Base-by-base conservation (phyloP, 768 basidiomycete genomes). In the Agaricus sinodeliciosus region DNA sequence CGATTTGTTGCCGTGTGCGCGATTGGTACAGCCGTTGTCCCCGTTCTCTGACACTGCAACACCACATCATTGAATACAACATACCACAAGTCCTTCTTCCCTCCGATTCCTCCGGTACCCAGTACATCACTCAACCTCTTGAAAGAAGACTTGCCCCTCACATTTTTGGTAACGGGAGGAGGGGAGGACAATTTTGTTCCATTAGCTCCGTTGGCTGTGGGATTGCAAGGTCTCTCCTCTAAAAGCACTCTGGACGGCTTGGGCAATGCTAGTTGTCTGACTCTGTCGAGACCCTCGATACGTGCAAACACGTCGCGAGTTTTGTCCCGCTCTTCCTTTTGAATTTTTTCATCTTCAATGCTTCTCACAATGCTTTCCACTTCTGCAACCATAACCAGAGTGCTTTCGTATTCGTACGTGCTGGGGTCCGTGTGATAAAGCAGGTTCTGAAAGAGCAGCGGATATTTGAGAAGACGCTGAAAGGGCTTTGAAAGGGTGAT, bases 311-410 rank as follows among this genome's bases (percentile, higher is more conserved):
- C 87, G 66, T 99, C 95, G 12, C 95, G 77, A 3, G 94, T 96
- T 73, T 87, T 89, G 69, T 96, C 92, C 28, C 95, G 83, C 65
- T 95, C 93, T 64, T 98, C 95, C 68, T 92, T 91, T 65, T 90
- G 87, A 51, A 93, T 89, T 75, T 98, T 98, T 73, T 99, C 94
- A 61, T 97, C 95, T 67, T 99, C 95, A 51, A 99, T 97, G 56
- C 89, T 90, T 42, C 95, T 80, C 44, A 99, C 95, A 61, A 98
- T 95, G 16, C 79, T 84, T 70, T 99, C 96, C 6, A 99, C 90
- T 67, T 98, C 94, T 16, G 93, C 91, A 0, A 97, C 94, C 90
- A 98, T 95, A 65, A 87, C 86, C 39, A 95, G 73, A 11, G 94
- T 96, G 63, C 87, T 88, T 67, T 99, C 96, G 64, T 96, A 99